These are phyloP conservation scores for Nannizziopsis barbatae DNA, from an alignment of 2,329 filamentous ascomycete genomes.

Conservation along the genomic window DNA sequence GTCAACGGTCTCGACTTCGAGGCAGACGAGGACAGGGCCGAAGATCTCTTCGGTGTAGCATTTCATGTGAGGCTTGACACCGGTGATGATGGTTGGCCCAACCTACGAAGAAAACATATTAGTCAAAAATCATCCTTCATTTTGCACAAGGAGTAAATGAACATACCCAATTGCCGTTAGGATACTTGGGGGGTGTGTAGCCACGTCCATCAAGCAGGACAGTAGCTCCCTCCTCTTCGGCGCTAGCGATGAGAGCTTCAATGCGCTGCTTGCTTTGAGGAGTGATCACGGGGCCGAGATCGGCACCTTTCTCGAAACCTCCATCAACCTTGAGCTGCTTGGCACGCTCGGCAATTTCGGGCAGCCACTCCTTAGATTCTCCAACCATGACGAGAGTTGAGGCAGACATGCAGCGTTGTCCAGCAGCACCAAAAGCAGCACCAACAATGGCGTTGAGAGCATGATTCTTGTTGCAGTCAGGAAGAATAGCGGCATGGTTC, in stretches of 20 bases:
- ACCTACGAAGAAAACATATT: conserved; percentile 32
- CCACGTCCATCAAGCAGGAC: conserved; percentile 53
- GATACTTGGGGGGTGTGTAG: conserved; percentile 51
- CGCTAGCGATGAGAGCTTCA: conserved; percentile 49
- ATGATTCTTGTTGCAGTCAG: conserved; percentile 60
- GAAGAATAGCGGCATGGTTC: conserved; percentile 57
- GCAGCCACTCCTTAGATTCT: conserved; percentile 54
- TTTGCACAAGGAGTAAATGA: conserved; percentile 27
- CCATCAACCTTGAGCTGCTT: conserved; percentile 50
- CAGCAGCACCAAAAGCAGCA: conserved; percentile 57
- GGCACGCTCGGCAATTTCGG: conserved; percentile 50
- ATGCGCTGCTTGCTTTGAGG: conserved; percentile 54
- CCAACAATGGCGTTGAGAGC: conserved; percentile 55
- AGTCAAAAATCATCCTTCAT: neutral
- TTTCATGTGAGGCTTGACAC: conserved; percentile 54
- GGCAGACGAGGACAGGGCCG: conserved; percentile 53
- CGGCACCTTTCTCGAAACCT: conserved; percentile 50
- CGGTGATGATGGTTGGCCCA: conserved; percentile 54
- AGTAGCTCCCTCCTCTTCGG: conserved; percentile 53
- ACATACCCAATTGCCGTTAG: conserved; percentile 55
- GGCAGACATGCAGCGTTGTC: conserved; percentile 59
- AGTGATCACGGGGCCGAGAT: conserved; percentile 53
- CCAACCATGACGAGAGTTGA: conserved; percentile 55
- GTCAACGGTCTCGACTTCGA: conserved; percentile 49
- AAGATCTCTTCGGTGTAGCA: conserved; percentile 60